These are phyloP conservation scores for Gossypioides kirkii DNA, from an alignment of 345 rosid species.

Conservation along the genomic window DNA sequence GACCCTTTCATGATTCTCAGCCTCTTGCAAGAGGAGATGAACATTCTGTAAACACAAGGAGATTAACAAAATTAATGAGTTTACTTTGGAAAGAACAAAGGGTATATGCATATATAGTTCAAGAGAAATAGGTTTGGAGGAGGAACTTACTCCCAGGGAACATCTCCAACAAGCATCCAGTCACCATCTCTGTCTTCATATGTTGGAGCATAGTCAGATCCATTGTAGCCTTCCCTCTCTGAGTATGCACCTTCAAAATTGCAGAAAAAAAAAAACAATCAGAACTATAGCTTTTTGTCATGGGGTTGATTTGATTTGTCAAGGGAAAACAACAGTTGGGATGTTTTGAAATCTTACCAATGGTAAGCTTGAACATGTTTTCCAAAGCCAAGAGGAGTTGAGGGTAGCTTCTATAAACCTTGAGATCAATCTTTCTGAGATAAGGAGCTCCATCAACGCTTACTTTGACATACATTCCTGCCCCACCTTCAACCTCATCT, in stretches of 20 bases:
- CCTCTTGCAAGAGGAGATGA: slow-evolving; percentile 57
- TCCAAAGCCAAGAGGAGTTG: slow-evolving; percentile 53
- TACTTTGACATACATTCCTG: slow-evolving; percentile 57
- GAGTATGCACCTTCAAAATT: slow-evolving; percentile 39
- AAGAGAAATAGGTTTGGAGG: neutral
- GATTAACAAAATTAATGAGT: neutral
- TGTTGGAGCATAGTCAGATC: slow-evolving; percentile 63
- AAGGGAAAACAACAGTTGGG: neutral
- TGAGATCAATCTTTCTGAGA: slow-evolving; percentile 66
- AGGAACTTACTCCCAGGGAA: slow-evolving; percentile 61
- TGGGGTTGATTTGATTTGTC: neutral
- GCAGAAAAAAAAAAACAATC: neutral
- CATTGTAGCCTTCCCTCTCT: slow-evolving; percentile 55
- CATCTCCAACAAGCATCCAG: slow-evolving; percentile 90
- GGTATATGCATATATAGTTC: neutral
- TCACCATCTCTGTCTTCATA: slow-evolving; percentile 86
- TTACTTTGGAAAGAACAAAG: no score
- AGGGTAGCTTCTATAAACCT: slow-evolving; percentile 45
- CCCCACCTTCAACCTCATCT: slow-evolving; percentile 30
- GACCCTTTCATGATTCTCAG: slow-evolving; percentile 62
- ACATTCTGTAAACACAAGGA: slow-evolving; percentile 37
- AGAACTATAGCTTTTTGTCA: neutral
- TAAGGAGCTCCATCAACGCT: slow-evolving; percentile 85
- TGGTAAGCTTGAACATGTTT: slow-evolving; percentile 51
- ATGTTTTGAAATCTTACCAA: slow-evolving; percentile 23